Base-by-base conservation (phyloP, 495 filamentous ascomycete species). In the Xylaria castorea region DNA sequence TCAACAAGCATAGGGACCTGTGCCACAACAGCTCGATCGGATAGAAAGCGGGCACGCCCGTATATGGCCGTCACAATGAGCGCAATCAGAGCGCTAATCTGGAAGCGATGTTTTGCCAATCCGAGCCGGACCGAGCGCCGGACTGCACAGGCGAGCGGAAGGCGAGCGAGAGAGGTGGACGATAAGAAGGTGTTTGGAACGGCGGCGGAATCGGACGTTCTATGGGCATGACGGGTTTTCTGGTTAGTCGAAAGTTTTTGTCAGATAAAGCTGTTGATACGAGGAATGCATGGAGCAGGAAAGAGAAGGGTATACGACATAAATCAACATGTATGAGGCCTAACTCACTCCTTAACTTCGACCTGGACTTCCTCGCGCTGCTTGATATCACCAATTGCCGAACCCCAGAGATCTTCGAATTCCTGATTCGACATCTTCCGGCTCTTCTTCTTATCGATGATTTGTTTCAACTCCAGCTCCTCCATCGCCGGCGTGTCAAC, bases 101-200 rank as follows among this genome's bases (percentile, higher is more conserved):
- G 85, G 89, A 97, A 85, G 93, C 96, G 90, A 97, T 98, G 89
- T 91, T 92, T 88, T 88, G 93, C 91, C 93, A 97, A 82, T 87
- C 95, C 89, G 90, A 92, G 91, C 86, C 93, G 89, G 89, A 97
- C 84, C 85, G 94, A 94, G 85, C 95, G 90, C 85, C 89, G 89
- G 93, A 95, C 76, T 84, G 93, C 89, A 86, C 97, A 99, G 84
- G 81, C 77, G 91, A 97, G 86, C 84, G 94, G 88, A 90, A 98
- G 85, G 77, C 91, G 88, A 87, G 93, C 90, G 91, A 96, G 91
- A 85, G 94, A 97, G 86, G 85, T 88, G 83, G 90, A 91, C 77
- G 85, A 83, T 82, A 91, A 83, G 73, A 79, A 81, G 82, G 82
- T 83, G 83, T 86, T 83, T 87, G 85, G 73, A 87, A 86, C 73